Percentiles rank a stretch among this genome's conserved stretches.
phyloP scores from a whole-genome alignment of 768 basidiomycete genomes.

The Phylloporus arenicola region DNA sequence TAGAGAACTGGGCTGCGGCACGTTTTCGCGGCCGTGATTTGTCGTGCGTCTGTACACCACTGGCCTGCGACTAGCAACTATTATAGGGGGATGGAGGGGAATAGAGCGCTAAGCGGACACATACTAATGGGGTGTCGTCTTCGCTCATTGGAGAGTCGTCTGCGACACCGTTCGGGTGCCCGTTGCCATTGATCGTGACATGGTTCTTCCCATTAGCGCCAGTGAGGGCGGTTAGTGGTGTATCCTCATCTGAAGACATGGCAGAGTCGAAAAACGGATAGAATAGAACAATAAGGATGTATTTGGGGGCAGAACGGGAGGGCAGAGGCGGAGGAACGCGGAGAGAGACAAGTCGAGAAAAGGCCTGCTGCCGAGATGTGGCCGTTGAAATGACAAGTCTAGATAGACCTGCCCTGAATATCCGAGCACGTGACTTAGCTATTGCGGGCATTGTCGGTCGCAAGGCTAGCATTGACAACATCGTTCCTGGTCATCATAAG shows the following conservation, averaged over 20 bases:
- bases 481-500: constrained; percentile 14
- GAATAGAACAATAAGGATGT: constrained; percentile 4
- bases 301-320: not conserved
- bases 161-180: constrained; percentile 34
- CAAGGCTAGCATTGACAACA: not conserved
- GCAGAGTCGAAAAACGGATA: constrained; percentile 26
- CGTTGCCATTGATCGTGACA: constrained; percentile 42
- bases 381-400: constrained; percentile 34
- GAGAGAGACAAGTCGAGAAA: constrained; percentile 30
- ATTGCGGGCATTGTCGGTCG: not conserved
- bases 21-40: constrained; percentile 45
- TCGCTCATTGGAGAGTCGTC: constrained; percentile 55
- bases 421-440: constrained; percentile 22
- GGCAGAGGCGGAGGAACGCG: constrained; percentile 22
- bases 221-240: constrained; percentile 38
- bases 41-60: constrained; percentile 38
- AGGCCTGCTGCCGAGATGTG: constrained; percentile 17
- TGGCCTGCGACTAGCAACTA: constrained; percentile 49
- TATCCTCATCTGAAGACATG: constrained; percentile 59
- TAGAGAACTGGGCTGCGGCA: constrained; percentile 46
- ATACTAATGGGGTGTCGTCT: constrained; percentile 67
- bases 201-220: constrained; percentile 41
- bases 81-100: constrained; percentile 17
- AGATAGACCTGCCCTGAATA: constrained; percentile 54
- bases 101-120: constrained; percentile 19